Percentiles rank a stretch among this genome's conserved stretches.
These are phyloP conservation scores for Scheffersomyces parashehatae DNA, from an alignment of 1,139 yeast species.

Conservation along the genomic window DNA sequence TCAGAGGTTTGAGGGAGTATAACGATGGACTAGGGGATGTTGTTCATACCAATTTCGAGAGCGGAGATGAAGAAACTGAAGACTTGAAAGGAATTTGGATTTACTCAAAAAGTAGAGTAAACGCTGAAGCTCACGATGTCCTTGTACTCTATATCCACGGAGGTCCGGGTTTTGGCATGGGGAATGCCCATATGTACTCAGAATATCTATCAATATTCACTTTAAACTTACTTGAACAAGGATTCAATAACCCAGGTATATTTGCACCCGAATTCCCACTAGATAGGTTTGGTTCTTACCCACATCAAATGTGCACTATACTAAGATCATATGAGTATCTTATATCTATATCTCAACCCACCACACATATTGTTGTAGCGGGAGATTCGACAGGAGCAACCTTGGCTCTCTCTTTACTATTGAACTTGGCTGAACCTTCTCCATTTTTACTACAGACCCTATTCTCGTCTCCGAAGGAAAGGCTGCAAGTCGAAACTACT, in stretches of 20 bases:
- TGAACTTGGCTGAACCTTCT: background rate
- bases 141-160: conserved; percentile 14
- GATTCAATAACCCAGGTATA: conserved; percentile 15
- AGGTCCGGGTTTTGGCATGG: conserved; percentile 11
- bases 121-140: conserved; percentile 7
- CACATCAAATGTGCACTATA: conserved; percentile 2
- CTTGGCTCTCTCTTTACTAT: conserved; percentile 5
- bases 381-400: conserved; percentile 16
- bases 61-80: background rate
- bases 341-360: background rate
- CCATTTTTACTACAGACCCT: background rate
- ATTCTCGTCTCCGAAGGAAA: background rate
- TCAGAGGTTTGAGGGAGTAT: conserved; percentile 11
- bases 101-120: conserved; percentile 9
- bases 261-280: conserved; percentile 9
- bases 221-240: conserved; percentile 15
- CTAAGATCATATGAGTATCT: conserved; percentile 6
- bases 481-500: background rate
- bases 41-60: background rate
- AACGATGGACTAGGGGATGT: conserved; percentile 16
- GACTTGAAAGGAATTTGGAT: conserved; percentile 10
- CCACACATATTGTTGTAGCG: conserved; percentile 9
- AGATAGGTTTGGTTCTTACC: conserved; percentile 1
- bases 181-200: conserved; percentile 11
- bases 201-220: conserved; percentile 13